Evolutionary conservation across 495 filamentous ascomycete genomes (phyloP), one percentile per base, ranked within the genome.

Genomic region (Penicillium cinerascens): DNA sequence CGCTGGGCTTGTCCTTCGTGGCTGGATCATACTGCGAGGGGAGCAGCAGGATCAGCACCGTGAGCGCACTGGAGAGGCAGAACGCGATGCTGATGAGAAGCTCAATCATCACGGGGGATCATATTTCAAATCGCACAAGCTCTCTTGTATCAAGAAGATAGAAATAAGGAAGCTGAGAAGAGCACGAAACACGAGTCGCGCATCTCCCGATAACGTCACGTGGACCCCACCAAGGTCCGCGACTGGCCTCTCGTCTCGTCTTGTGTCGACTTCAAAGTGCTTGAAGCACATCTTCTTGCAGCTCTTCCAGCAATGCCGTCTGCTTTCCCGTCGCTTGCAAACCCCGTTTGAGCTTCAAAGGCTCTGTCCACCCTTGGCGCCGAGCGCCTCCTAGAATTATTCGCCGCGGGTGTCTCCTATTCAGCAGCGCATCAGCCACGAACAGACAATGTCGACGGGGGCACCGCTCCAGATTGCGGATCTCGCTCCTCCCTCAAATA

Each of bases 41-140:
- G 1, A 83, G 69, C 5, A 73, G 56, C 26, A 80, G 47, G 39
- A 84, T 74, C 13, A 80, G 49, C 27, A 81, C 42, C 4, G 79
- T 80, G 49, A 81, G 47, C 2, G 66, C 58, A 6, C 71, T 81
- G n/a, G 78, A 81, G 16, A 77, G 44, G 48, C 70, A 69, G 38
- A 82, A 79, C 15, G 74, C 74, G 44, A 75, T 47, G 46, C 55
- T 74, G 44, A 76, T 69, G 42, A 73, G 40, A 1, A 64, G 54
- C 26, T 76, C 72, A 49, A 78, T 69, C 75, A 75, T 76, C 53
- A 41, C 55, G 60, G 49, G 36, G 39, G 36, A 26, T 37, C 29
- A 33, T 33, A 10, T 11, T 11, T 13, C 29, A 10, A 13, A 33
- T 1, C 29, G 8, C 11, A 11, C 29, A 33, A 33, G 26, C n/a